Base-by-base conservation (phyloP, 2,329 filamentous ascomycete genomes). In the Sarocladium kiliense region DNA sequence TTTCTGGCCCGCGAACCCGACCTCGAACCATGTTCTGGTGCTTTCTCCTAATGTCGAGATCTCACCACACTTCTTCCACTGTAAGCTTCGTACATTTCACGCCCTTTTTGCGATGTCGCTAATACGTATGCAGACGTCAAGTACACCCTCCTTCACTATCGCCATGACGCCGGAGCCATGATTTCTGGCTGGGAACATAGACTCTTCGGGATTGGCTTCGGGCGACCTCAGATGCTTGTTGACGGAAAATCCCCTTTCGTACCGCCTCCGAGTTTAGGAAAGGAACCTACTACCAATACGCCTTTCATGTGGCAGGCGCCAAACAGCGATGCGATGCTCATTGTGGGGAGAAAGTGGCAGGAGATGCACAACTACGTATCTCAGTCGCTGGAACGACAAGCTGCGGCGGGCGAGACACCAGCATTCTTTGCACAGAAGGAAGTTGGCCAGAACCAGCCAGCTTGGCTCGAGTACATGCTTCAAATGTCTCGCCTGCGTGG, bases 261-360 rank as follows among this genome's bases (percentile, higher is more conserved):
- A 16, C 23, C 50, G 11, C 50, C 50, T 7, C 21, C 50, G 16
- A 34, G 50, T 14, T 5, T 25, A n/a, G 50, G 34, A 19, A 27
- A 85, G 2, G 61, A 25, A 25, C 53, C 56, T 12, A 18, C 53
- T 7, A 53, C 26, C 60, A 42, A 49, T 62, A 55, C 62, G 69
- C 26, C 88, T 0, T 95, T 96, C 64, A 74, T 96, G 9, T 96
- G 91, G 86, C 88, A 96, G 70, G 84, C 86, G 2, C 92, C 93
- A 4, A 88, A 85, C 60, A 89, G 87, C 64, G 88, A 94, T 59
- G 92, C 93, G 1, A 82, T 86, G 11, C 77, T 99, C 10, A 87
- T 93, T 66, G 85, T 94, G 55, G 91, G 92, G 42, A 83, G 91
- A 49, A 91, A 87, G 65, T 99, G 94, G 94, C 74, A 82, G 12